Evolutionary conservation across 495 filamentous ascomycete species (phyloP).

Genomic region (Penicillium cataractarum): DNA sequence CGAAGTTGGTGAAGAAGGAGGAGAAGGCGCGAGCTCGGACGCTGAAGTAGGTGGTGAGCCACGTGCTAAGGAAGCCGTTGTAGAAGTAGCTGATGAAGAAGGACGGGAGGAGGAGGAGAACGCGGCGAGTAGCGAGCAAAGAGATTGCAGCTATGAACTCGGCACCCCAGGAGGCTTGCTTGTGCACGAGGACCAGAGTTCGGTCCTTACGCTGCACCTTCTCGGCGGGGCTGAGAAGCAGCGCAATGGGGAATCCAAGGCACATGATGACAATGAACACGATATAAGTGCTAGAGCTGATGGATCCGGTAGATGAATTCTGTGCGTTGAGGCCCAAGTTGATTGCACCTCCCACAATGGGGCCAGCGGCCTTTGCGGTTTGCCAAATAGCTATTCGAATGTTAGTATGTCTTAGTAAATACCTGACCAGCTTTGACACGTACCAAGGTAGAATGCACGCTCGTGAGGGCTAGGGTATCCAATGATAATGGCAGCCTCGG

Average conservation of each 20-base stretch:
- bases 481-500: conserved; percentile 67
- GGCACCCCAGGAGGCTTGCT: conserved; percentile 31
- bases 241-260: conserved; percentile 34
- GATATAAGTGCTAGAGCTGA: conserved; percentile 37
- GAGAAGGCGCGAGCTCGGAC: conserved; percentile 39
- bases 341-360: conserved; percentile 39
- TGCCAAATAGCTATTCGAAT: conserved; percentile 33
- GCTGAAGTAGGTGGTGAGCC: conserved; percentile 39
- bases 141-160: conserved; percentile 37
- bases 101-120: conserved; percentile 32
- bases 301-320: conserved; percentile 23
- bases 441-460: conserved; percentile 50
- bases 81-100: conserved; percentile 47
- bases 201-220: conserved; percentile 39
- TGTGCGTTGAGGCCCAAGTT: conserved; percentile 37
- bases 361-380: conserved; percentile 37
- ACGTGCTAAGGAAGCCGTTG: conserved; percentile 39
- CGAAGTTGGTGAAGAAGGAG: conserved; percentile 42
- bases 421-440: background rate
- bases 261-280: conserved; percentile 44
- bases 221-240: conserved; percentile 35
- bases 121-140: conserved; percentile 31
- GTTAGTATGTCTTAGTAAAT: background rate
- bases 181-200: conserved; percentile 33
- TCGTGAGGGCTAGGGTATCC: conserved; percentile 64